phyloP scores from a whole-genome alignment of 1,284 basidiomycete species.

The Sporisorium reilianum region DNA sequence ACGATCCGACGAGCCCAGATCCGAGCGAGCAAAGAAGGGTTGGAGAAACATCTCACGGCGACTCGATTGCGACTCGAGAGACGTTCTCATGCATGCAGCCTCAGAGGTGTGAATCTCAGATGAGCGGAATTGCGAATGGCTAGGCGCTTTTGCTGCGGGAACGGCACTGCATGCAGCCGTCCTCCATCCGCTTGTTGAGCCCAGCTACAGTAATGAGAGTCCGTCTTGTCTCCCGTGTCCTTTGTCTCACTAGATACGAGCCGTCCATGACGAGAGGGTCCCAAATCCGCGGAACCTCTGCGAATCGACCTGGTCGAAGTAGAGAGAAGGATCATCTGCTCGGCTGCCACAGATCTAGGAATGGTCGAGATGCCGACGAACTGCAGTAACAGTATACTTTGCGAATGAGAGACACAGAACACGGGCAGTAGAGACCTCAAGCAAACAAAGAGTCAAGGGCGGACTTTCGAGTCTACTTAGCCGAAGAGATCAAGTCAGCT shows the following conservation, averaged over 20 bases:
- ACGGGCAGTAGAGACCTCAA: not conserved
- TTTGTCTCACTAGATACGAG: not conserved
- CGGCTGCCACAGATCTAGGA: conserved; percentile 3
- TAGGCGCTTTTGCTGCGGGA: not conserved
- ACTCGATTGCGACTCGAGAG: conserved; percentile 26
- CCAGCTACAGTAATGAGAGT: not conserved
- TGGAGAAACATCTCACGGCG: conserved; percentile 42
- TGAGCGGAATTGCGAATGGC: conserved; percentile 3
- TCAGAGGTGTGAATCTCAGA: not conserved
- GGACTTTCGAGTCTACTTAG: conserved; percentile 20
- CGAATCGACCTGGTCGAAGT: conserved; percentile 9
- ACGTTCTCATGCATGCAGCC: conserved; percentile 17
- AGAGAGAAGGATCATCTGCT: conserved; percentile 1
- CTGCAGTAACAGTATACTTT: not conserved
- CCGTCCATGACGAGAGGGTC: not conserved
- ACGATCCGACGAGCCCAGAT: conserved; percentile 13
- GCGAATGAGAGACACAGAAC: conserved; percentile 3
- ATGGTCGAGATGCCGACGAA: conserved; percentile 10
- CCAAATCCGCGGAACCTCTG: conserved; percentile 4
- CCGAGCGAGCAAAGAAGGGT: conserved; percentile 17
- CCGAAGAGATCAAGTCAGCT: conserved; percentile 27
- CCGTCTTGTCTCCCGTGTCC: not conserved
- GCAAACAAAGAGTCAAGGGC: conserved; percentile 12
- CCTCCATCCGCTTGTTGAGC: not conserved
- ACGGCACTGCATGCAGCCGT: conserved; percentile 1